Evolutionary conservation across 2,329 filamentous ascomycete genomes (phyloP), one percentile per base, ranked within the genome.

Genomic region (Chaetothyriales sp.): DNA sequence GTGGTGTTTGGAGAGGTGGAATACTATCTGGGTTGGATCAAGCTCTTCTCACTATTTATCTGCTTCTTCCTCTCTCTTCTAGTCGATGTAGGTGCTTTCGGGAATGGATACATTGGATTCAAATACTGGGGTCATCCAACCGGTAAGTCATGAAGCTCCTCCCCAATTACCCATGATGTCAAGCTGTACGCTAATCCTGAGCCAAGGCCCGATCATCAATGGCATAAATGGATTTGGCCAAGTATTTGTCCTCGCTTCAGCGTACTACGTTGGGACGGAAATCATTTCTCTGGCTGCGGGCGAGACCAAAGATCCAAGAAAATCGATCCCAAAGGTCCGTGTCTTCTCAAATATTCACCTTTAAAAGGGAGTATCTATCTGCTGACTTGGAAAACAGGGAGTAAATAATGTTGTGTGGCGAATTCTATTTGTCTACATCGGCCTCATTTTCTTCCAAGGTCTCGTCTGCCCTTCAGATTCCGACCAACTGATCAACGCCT

Each of bases 71-170:
- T 67, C 7, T 63, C 65, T 1, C 66, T 68, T 13, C 57, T 68
- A 0, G 53, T 66, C 22, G 65, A 67, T 43, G 66, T 65, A 1
- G 67, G 66, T 1, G 66, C 64, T 3, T 62, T 68, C 18, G 65
- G 66, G 20, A 63, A 62, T 19, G 61, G 64, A 18, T 67, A 67
- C 25, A 65, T 94, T 52, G 89, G 89, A 51, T 86, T 79, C 37
- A 75, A 73, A 51, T 88, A 81, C 69, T 95, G 88, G 88, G 67
- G 73, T 7, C 59, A 82, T 20, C 89, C 89, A 40, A 40, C 33
- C 10, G 33, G 33, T 40, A 40, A 40, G 33, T 5, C 33, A 40
- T 3, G 51, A 51, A 1, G 48, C 54, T 1, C 10, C 10, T 15
- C 33, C 10, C 10, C 13, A 5, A 40, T 40, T 13, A 5, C 33